Conservation (phyloP, 495 filamentous ascomycete genomes). For the Rusavskia elegans region DNA sequence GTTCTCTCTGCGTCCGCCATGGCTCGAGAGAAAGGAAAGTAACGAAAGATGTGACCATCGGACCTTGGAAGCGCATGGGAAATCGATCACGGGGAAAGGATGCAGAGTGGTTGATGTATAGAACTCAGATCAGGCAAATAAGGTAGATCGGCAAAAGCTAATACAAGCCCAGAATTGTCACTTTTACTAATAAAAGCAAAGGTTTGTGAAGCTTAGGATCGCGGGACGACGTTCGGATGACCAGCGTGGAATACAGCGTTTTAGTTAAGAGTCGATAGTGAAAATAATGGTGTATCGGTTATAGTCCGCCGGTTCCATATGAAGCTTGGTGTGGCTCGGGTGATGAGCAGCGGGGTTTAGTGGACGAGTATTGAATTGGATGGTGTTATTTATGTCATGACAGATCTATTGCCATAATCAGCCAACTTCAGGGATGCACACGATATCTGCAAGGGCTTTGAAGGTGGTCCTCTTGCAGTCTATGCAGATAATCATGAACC, state of each 20-base stretch:
- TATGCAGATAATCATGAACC: background rate
- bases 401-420: slow-evolving; percentile 1
- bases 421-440: background rate
- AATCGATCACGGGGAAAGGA: background rate
- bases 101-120: background rate
- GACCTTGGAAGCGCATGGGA: background rate
- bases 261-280: background rate
- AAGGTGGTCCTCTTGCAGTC: background rate
- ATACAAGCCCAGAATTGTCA: background rate
- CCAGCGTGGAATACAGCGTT: background rate
- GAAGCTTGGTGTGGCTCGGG: background rate
- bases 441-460: background rate
- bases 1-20: background rate
- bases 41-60: background rate
- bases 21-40: background rate
- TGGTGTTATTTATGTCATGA: background rate
- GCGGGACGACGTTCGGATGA: background rate
- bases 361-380: background rate
- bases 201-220: background rate
- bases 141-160: background rate
- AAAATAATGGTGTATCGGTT: background rate
- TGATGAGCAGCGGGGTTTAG: background rate
- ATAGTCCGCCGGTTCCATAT: background rate
- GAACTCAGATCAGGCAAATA: background rate
- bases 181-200: background rate